phyloP scores from a whole-genome alignment of 768 basidiomycete species.

The Chalciporus pseudorubinellus region DNA sequence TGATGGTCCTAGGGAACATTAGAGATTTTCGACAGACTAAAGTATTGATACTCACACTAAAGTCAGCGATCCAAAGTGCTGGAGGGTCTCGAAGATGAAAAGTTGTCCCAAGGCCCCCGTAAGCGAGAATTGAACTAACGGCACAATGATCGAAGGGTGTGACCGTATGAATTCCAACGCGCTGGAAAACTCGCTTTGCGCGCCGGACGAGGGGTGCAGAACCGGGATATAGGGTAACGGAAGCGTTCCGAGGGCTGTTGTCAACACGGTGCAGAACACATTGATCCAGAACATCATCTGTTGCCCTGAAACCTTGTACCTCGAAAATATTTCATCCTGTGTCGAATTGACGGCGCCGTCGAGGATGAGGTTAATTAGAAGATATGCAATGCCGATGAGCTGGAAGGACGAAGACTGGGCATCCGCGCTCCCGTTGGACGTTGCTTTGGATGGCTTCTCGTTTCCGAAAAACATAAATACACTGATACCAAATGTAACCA shows the following conservation, averaged over 20 bases:
- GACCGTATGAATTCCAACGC: conserved; percentile 71
- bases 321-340: conserved; percentile 92
- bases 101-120: conserved; percentile 94
- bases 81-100: conserved; percentile 96
- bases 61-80: conserved; percentile 87
- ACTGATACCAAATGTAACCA: conserved; percentile 89
- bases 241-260: conserved; percentile 64
- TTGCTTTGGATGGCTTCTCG: conserved; percentile 41
- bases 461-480: conserved; percentile 90
- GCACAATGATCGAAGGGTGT: conserved; percentile 72
- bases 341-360: conserved; percentile 95
- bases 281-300: conserved; percentile 99
- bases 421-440: conserved; percentile 33
- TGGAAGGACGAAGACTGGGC: conserved; percentile 47
- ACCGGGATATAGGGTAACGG: conserved; percentile 83
- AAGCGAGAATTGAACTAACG: conserved; percentile 80
- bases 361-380: conserved; percentile 82
- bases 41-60: conserved; percentile 63
- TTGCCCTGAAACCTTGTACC: conserved; percentile 75
- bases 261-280: conserved; percentile 74
- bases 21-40: conserved; percentile 4
- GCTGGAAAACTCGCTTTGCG: conserved; percentile 59
- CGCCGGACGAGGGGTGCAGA: conserved; percentile 63
- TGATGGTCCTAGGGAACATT: conserved; percentile 67
- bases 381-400: conserved; percentile 69